Base-by-base conservation (phyloP, 148 eudicot species). In the Spergularia bocconei region DNA sequence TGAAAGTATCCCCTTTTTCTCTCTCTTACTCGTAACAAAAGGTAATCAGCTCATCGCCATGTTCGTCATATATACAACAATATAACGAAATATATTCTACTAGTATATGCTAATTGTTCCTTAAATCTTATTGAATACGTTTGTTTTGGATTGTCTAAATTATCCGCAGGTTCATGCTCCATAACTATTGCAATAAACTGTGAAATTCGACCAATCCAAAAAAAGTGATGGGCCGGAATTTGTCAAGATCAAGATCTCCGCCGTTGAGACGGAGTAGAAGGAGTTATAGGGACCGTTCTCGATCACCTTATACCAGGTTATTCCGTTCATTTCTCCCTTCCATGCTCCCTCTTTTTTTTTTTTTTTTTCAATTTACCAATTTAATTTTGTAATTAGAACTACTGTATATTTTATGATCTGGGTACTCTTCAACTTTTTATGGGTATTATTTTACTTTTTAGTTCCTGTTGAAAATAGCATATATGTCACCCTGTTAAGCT, bases 301-400 rank as follows among this genome's bases (percentile, higher is more conserved):
- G 90, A 77, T 93, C 97, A 38, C 91, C 94, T 80, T 88, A 89
- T 81, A 91, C 85, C 95, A 93, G 98, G 98, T 93, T 87, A 88
- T 83, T 80, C 87, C 85, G 80, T 80, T 85, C 74, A 70, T 72
- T 76, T 57, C 70, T 66, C 63, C 75, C 69, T 73, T 75, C 23
- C 69, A 61, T 67, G 72, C 80, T 69, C 56, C 73, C 47, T 51
- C 65, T 80, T 71, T 75, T 17, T 64, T 74, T 71, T 19, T 19
- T 67, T 48, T 2, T 21, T 4, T 5, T 41, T 66, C 19, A 7
- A 52, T 51, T 36, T 29, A 3, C 53, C 44, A 2, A 50, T 4
- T 63, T 77, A 29, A 29, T 2, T 61, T 70, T 11, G 23, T 61
- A 48, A 29, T 29, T 29, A 29, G 36, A 29, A 29, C 36, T 29